Percentiles rank a stretch among this genome's conserved stretches.
Conservation (phyloP, 2,329 filamentous ascomycete species). For the Colletotrichum sp. region DNA sequence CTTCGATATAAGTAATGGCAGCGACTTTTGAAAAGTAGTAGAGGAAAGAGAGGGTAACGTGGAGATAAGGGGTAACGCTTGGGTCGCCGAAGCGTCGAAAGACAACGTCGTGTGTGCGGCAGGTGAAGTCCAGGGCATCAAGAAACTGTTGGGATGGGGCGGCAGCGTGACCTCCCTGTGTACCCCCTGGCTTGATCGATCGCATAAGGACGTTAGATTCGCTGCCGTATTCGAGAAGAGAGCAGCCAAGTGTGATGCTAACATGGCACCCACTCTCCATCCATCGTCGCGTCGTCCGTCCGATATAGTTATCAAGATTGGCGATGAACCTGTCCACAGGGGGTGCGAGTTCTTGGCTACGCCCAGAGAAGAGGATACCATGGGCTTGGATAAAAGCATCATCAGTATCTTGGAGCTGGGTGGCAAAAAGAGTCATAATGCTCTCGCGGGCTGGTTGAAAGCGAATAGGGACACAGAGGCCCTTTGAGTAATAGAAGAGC, state of each 20-base stretch:
- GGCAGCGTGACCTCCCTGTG: fast-evolving
- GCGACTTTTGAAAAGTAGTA: conserved; percentile 45
- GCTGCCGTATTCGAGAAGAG: conserved; percentile 50
- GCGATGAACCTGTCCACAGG: conserved; percentile 44
- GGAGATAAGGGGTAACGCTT: conserved; percentile 53
- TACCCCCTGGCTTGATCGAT: neutral
- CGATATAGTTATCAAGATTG: conserved; percentile 63
- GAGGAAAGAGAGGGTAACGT: conserved; percentile 67
- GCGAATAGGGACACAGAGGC: too few species aligned
- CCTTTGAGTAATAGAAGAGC: too few species aligned
- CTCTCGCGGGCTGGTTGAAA: too few species aligned
- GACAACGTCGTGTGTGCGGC: neutral
- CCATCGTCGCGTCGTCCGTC: conserved; percentile 54
- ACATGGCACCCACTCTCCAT: conserved; percentile 59
- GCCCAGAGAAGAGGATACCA: too few species aligned
- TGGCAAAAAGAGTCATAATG: too few species aligned
- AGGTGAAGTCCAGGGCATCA: conserved; percentile 61
- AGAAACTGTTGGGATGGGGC: conserved; percentile 41
- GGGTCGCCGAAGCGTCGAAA: neutral
- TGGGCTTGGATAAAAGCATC: too few species aligned
- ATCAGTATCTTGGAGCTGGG: too few species aligned
- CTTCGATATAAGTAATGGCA: conserved; percentile 47
- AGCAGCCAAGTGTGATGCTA: conserved; percentile 59
- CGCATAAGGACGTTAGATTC: neutral
- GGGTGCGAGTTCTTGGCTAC: neutral